Base-by-base conservation (phyloP, 306 rosid species). In the Corylus americana region DNA sequence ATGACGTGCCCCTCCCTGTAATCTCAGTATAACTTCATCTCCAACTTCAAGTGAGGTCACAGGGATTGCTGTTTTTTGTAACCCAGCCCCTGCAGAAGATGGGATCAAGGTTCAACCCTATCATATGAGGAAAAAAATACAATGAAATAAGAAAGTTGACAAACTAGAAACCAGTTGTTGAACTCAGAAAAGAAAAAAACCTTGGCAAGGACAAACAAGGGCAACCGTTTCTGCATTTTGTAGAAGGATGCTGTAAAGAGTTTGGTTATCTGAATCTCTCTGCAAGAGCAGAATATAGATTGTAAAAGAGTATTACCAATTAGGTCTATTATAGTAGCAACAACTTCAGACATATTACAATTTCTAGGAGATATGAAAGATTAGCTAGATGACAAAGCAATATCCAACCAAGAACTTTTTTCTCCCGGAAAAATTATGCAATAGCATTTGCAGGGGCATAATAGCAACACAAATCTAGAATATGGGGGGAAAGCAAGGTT, bases 151-250 rank as follows among this genome's bases (percentile, higher is more conserved):
- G 1, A 20, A 6, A n/a, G 20, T 5, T 68, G 16, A 31, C 44
- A 77, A 16, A 16, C 25, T n/a, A 18, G 55, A 64, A 73, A 79
- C 64, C 7, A 13, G 54, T 27, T 44, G 68, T 17, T 8, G 13
- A 59, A 61, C 37, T 78, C 1, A 54, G 49, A 54, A 49, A 48
- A 68, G 29, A 13, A 92, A 49, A 57, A 68, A 13, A 92, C 98
- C 97, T 87, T 77, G 88, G 20, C 67, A 11, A 20, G 92, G 88
- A 62, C 91, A 86, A 70, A 94, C 90, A 71, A 94, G 79, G 71
- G 92, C 88, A 63, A 94, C 98, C 39, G 97, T 94, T 86, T 94
- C 98, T 25, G 97, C 97, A 81, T 92, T 92, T 79, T 92, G 97
- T 49, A 92, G 77, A 69, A 92, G 90, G 84, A 92, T 90, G 88